Percentiles rank a stretch among this genome's conserved stretches.
phyloP scores from a whole-genome alignment of 169 alveolate genomes.

The Eimeria zaria region DNA sequence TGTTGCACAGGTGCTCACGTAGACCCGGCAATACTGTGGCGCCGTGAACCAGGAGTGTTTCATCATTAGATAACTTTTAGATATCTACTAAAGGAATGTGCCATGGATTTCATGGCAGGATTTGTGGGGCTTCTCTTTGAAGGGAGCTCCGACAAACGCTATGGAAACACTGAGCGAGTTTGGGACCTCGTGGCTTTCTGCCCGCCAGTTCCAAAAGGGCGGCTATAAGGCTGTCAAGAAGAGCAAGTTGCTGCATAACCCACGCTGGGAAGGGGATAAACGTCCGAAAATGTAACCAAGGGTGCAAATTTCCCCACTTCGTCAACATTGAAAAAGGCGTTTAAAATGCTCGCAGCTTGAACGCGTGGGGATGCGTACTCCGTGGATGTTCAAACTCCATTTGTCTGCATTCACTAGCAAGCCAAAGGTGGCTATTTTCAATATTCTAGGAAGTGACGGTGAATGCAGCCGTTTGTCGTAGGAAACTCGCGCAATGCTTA shows the following conservation, averaged over 20 bases:
- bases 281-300: neutral
- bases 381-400: neutral
- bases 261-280: neutral
- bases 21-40: slow-evolving; percentile 29
- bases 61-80: neutral
- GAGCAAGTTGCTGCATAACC: neutral
- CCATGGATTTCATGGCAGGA: neutral
- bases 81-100: neutral
- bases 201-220: neutral
- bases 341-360: neutral
- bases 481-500: neutral
- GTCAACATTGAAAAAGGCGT: neutral
- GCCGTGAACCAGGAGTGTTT: slow-evolving; percentile 32
- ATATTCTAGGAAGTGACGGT: neutral
- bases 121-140: neutral
- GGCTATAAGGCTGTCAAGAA: neutral
- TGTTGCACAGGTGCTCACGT: slow-evolving; percentile 41
- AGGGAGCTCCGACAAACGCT: neutral
- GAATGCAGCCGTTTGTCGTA: neutral
- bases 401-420: neutral
- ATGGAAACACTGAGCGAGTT: neutral
- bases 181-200: neutral
- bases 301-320: neutral
- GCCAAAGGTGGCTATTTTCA: neutral
- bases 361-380: neutral